Evolutionary conservation across 2,329 filamentous ascomycete genomes (phyloP).

Genomic region (Hypoxylon sp.): DNA sequence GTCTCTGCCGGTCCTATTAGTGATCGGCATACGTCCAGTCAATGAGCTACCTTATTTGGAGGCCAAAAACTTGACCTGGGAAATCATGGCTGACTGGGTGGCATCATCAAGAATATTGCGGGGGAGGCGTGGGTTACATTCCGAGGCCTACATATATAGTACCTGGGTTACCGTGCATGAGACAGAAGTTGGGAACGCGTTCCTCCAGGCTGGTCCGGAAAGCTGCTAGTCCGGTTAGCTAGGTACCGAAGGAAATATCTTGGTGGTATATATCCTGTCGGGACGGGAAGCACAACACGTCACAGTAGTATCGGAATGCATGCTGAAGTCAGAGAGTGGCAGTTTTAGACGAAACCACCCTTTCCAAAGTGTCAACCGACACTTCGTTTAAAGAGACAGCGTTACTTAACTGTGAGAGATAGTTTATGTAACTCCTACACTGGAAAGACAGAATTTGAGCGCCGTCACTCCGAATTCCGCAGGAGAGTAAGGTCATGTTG

Average conservation of each 20-base stretch:
- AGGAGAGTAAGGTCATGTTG: background rate
- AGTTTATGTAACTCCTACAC: background rate
- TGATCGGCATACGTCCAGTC: slow-evolving; percentile 21
- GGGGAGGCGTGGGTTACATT: slow-evolving; percentile 25
- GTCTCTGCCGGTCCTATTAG: slow-evolving; percentile 14
- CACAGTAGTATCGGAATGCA: slow-evolving; percentile 8
- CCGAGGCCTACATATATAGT: slow-evolving; percentile 11
- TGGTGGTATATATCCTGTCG: background rate
- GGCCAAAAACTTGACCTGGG: slow-evolving; percentile 18
- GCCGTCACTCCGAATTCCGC: background rate
- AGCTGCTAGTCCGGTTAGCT: background rate
- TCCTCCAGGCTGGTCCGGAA: background rate
- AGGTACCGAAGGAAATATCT: background rate
- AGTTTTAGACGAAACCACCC: background rate
- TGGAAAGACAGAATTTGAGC: background rate
- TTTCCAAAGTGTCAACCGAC: background rate
- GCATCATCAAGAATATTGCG: slow-evolving; percentile 33
- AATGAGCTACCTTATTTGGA: slow-evolving; percentile 29
- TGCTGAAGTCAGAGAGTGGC: background rate
- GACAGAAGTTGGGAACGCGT: background rate
- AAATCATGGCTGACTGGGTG: slow-evolving; percentile 19
- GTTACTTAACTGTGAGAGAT: background rate
- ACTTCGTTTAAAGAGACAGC: background rate
- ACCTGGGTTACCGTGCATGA: background rate
- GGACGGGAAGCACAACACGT: background rate